phyloP scores from a whole-genome alignment of 257 asterid species.

The Solanum chiquidenum region DNA sequence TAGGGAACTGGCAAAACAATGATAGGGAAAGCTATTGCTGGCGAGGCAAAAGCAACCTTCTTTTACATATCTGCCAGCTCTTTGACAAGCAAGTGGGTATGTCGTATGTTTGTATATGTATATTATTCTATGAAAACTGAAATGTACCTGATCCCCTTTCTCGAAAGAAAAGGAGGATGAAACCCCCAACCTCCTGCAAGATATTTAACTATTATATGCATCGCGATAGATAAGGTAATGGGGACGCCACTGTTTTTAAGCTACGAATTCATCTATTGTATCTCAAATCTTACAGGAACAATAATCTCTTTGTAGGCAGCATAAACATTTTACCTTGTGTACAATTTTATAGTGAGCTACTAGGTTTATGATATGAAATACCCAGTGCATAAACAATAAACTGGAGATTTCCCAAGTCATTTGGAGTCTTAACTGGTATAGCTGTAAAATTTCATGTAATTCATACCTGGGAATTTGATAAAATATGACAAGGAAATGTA shows the following conservation, averaged over 20 bases:
- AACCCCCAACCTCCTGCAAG: neutral
- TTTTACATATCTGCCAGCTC: slow-evolving; percentile 99
- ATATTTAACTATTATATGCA: neutral
- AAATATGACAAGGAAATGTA: neutral
- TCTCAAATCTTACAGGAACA: neutral
- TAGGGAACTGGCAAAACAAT: slow-evolving; percentile 99
- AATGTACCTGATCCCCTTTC: neutral
- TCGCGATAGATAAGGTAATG: neutral
- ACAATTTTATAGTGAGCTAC: neutral
- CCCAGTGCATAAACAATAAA: neutral
- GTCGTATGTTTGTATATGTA: neutral
- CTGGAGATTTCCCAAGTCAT: neutral
- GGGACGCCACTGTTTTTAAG: neutral
- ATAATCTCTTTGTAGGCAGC: neutral
- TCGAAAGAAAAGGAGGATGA: neutral
- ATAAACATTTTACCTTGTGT: neutral
- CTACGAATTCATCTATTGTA: neutral
- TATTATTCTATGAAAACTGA: neutral
- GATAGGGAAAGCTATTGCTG: slow-evolving; percentile 99
- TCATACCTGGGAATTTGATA: neutral
- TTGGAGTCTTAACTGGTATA: neutral
- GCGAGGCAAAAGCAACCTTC: slow-evolving; percentile 98
- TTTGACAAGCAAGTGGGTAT: slow-evolving; percentile 97
- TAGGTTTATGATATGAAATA: neutral
- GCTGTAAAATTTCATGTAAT: neutral